A percentile compares a stretch with the other conserved stretches of the same genome.
phyloP scores from a whole-genome alignment of 192 early-diverging fungal species.

The Coemansia umbellata region DNA sequence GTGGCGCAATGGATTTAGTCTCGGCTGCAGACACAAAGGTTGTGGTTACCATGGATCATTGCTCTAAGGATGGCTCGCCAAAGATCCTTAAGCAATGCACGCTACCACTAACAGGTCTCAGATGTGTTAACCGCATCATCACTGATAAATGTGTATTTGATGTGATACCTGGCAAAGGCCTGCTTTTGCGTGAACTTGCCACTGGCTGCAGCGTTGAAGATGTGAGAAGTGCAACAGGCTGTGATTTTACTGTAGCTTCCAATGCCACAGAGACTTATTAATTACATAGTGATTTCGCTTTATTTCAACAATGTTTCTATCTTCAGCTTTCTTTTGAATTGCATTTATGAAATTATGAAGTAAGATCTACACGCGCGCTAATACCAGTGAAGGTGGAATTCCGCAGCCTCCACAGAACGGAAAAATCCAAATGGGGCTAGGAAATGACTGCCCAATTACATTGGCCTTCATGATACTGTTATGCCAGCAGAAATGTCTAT shows the following conservation, averaged over 20 bases:
- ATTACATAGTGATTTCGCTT: too few species aligned
- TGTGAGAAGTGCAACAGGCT: slow-evolving; percentile 54
- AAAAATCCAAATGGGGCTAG: too few species aligned
- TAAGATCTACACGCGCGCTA: too few species aligned
- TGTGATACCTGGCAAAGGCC: slow-evolving; percentile 39
- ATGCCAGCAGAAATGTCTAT: too few species aligned
- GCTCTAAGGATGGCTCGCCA: slow-evolving; percentile 58
- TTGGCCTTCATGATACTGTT: too few species aligned
- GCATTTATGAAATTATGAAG: too few species aligned
- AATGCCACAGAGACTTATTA: slow-evolving; percentile 25
- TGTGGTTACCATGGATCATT: slow-evolving; percentile 65
- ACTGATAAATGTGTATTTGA: slow-evolving; percentile 69
- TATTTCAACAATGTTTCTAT: too few species aligned
- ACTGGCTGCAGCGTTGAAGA: slow-evolving; percentile 57
- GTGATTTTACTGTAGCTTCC: slow-evolving; percentile 51
- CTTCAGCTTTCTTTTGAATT: too few species aligned
- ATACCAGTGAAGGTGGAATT: too few species aligned
- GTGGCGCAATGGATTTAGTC: slow-evolving; percentile 77
- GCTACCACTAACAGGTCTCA: slow-evolving; percentile 66
- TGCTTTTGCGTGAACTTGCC: slow-evolving; percentile 60
- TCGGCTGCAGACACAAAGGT: slow-evolving; percentile 60
- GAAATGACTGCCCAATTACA: too few species aligned
- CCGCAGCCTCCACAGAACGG: too few species aligned
- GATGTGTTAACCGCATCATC: slow-evolving; percentile 63
- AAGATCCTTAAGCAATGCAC: slow-evolving; percentile 70